These are phyloP conservation scores for Ustilago trichophora DNA, from an alignment of 1,284 basidiomycete species.

Conservation along the genomic window DNA sequence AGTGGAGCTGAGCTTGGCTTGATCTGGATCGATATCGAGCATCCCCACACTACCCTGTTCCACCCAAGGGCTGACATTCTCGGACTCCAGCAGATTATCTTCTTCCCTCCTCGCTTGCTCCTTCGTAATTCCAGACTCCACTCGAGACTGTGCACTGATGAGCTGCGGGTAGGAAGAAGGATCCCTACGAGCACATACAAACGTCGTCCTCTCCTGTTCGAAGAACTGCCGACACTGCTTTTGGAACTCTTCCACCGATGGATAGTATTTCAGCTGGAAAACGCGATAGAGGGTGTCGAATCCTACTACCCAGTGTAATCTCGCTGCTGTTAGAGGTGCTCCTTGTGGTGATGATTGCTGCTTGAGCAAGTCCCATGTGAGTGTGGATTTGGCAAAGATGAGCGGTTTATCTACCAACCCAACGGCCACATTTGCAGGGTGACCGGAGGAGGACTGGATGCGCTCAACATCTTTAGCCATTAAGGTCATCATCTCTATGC, in stretches of 20 bases:
- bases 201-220: slow-evolving; percentile 70
- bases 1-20: slow-evolving; percentile 49
- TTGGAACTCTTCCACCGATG: slow-evolving; percentile 71
- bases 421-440: slow-evolving; percentile 74
- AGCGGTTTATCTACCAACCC: slow-evolving; percentile 86
- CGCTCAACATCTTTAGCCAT: slow-evolving; percentile 58
- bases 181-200: slow-evolving; percentile 69
- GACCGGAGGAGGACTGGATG: slow-evolving; percentile 11
- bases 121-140: background rate
- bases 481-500: slow-evolving; percentile 66
- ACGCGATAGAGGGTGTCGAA: slow-evolving; percentile 88
- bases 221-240: slow-evolving; percentile 74
- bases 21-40: slow-evolving; percentile 36
- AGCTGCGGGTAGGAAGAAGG: slow-evolving; percentile 31
- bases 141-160: background rate
- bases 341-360: slow-evolving; percentile 2
- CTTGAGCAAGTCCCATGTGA: slow-evolving; percentile 71
- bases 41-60: slow-evolving; percentile 30
- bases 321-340: background rate
- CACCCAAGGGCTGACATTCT: slow-evolving; percentile 41
- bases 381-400: slow-evolving; percentile 82
- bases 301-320: slow-evolving; percentile 78
- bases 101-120: slow-evolving; percentile 24
- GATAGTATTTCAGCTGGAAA: slow-evolving; percentile 82
- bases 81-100: slow-evolving; percentile 19